A percentile compares a stretch with the other conserved stretches of the same genome.
phyloP scores from a whole-genome alignment of 2,329 filamentous ascomycete genomes.

The Cylindrodendrum hubeiense region DNA sequence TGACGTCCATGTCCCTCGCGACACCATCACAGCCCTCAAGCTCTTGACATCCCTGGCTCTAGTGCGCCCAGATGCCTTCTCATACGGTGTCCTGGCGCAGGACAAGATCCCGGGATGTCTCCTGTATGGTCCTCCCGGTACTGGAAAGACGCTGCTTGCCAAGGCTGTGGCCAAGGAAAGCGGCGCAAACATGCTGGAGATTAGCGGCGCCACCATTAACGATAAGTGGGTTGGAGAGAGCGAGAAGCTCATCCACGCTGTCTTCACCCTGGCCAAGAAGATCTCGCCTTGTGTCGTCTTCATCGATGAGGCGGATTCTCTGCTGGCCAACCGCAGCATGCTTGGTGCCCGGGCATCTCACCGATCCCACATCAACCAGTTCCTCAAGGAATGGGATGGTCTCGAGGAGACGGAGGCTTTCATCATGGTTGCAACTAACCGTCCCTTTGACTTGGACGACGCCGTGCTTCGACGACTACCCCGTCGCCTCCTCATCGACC shows the following conservation, averaged over 20 bases:
- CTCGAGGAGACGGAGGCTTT: conserved; percentile 86
- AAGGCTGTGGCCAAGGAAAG: conserved; percentile 78
- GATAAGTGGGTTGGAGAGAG: conserved; percentile 97
- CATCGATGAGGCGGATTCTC: conserved; percentile 95
- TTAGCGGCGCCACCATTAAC: conserved; percentile 91
- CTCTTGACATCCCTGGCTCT: conserved; percentile 90
- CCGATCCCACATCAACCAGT: conserved; percentile 95
- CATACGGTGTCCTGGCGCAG: conserved; percentile 90
- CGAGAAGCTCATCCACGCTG: conserved; percentile 94
- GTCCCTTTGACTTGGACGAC: conserved; percentile 94
- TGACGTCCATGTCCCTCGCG: conserved; percentile 84
- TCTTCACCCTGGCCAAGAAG: conserved; percentile 93
- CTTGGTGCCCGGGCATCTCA: conserved; percentile 77
- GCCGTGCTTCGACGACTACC: conserved; percentile 84
- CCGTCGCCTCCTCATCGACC: conserved; percentile 78
- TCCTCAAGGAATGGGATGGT: conserved; percentile 96
- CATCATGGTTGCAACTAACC: conserved; percentile 98
- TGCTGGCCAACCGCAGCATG: conserved; percentile 82
- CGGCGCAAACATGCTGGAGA: conserved; percentile 82
- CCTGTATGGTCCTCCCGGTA: conserved; percentile 89
- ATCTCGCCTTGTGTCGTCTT: conserved; percentile 94
- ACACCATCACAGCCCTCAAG: conserved; percentile 89
- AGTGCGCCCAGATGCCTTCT: conserved; percentile 91
- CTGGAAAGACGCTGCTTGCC: conserved; percentile 77
- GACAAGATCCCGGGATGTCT: conserved; percentile 93